A percentile compares a stretch with the other conserved stretches of the same genome.
phyloP scores from a whole-genome alignment of 2,329 filamentous ascomycete genomes.

The Teratosphaeria zuluensis region DNA sequence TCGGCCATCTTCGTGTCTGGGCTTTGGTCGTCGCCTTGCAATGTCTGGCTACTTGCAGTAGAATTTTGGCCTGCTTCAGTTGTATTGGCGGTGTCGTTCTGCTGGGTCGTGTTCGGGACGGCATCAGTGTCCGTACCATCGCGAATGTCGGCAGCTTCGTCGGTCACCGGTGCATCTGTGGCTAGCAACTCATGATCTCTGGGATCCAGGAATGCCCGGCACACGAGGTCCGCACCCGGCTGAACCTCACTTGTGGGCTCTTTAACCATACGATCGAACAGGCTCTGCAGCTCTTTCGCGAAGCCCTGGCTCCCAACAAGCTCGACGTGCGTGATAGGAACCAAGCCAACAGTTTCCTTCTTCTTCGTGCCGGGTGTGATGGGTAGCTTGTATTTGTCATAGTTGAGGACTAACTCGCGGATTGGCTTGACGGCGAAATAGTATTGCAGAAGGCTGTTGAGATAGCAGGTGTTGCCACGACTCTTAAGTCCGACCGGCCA shows the following conservation, averaged over 20 bases:
- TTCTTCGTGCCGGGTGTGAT: slow-evolving; percentile 53
- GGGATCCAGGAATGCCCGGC: slow-evolving; percentile 24
- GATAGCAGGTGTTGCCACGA: slow-evolving; percentile 94
- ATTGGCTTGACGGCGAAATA: slow-evolving; percentile 81
- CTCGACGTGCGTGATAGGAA: slow-evolving; percentile 42
- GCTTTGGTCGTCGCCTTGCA: slow-evolving; percentile 7
- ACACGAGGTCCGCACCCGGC: slow-evolving; percentile 27
- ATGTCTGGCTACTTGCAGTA: slow-evolving; percentile 18
- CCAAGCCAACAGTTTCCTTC: slow-evolving; percentile 64
- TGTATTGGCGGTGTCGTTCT: not conserved
- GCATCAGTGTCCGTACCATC: not conserved
- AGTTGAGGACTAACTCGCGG: slow-evolving; percentile 68
- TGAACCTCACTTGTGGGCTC: slow-evolving; percentile 18
- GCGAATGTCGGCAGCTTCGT: not conserved
- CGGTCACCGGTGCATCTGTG: slow-evolving; percentile 7
- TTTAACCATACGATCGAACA: slow-evolving; percentile 29
- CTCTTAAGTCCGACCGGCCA: slow-evolving; percentile 83
- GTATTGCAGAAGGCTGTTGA: slow-evolving; percentile 94
- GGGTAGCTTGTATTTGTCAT: slow-evolving; percentile 60
- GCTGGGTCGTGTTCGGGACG: not conserved
- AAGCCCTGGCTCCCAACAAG: slow-evolving; percentile 27
- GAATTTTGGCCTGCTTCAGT: slow-evolving; percentile 6
- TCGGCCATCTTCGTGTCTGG: slow-evolving; percentile 10
- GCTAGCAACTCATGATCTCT: slow-evolving; percentile 18
- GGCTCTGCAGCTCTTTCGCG: slow-evolving; percentile 23